phyloP scores from a whole-genome alignment of 148 eudicot genomes.

The Rhododendron ovatum region DNA sequence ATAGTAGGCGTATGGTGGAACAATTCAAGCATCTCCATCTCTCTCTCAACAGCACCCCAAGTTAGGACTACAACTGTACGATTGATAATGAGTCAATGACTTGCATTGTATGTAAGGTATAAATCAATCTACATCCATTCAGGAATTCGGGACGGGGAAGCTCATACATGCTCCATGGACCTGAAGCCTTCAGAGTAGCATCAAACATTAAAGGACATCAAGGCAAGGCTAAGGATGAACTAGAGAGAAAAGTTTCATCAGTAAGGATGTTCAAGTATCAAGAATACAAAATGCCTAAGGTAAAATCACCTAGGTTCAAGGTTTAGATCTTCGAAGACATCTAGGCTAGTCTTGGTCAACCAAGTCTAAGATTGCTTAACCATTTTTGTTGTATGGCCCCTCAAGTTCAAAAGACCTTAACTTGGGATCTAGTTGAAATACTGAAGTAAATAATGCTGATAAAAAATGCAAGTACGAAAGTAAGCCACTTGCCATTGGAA shows the following conservation, averaged over 20 bases:
- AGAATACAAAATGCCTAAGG: neutral
- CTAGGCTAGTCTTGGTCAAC: neutral
- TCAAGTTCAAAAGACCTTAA: neutral
- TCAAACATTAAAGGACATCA: neutral
- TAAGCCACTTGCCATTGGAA: neutral
- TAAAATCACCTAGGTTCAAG: neutral
- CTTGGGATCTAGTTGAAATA: neutral
- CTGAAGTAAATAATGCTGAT: neutral
- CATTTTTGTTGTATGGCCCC: neutral
- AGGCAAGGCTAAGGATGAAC: neutral
- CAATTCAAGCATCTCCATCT: neutral
- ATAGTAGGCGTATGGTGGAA: neutral
- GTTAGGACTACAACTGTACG: neutral
- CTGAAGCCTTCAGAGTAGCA: neutral
- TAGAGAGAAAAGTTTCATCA: neutral
- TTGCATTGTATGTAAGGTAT: neutral
- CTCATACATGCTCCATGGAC: neutral
- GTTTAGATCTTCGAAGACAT: neutral
- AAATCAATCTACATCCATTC: neutral
- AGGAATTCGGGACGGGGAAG: neutral
- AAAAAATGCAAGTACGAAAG: neutral
- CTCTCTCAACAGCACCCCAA: neutral
- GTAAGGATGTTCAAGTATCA: neutral
- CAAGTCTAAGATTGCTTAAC: neutral
- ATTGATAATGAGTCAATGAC: neutral